Base-by-base conservation (phyloP, 805 yeast genomes). In the Kluyveromyces dobzhanskii region DNA sequence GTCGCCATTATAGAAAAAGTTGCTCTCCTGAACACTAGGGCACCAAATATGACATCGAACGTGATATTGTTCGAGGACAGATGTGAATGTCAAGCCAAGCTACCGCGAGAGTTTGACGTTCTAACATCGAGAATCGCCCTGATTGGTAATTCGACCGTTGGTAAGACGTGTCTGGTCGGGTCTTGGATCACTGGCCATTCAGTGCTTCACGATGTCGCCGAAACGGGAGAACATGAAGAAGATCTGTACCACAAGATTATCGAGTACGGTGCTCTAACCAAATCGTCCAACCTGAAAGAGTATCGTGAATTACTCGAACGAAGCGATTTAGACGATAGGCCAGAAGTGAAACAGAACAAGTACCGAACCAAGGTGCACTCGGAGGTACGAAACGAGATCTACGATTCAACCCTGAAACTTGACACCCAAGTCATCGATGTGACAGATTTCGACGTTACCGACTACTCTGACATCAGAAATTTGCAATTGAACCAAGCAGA, bases 401-500 rank as follows among this genome's bases (percentile, higher is more conserved):
- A 12, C 36, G 34, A 23, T 28, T 23, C 21, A 39, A 42, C 24
- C 18, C 12, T 6, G 30, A 42, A 26, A 3, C 26, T 49, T 13
- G 47, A 51, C 4, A 46, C 51, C 2, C 53, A 53, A 32, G 38
- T 56, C n/a, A 32, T 56, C 19, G 59, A 53, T 36, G 43, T 54
- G 10, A 38, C 45, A 1, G 43, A 48, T 13, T 38, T 44, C 27
- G 54, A 49, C 13, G 45, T 46, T 16, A 49, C 54, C 8, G 51
- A 47, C 27, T 47, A 47, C 34, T 49, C 54, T 5, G 56, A 53
- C 17, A 17, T 54, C 4, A 41, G 46, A 32, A 41, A 38, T 12
- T 32, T 50, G 19, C 62, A 57, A 40, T 44, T 56, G 4, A 36
- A 39, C 8, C 62, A 59, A 40, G 45, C 59, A 2, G 62, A 59